Conservation (phyloP, 768 basidiomycete genomes). For the Lactarius hengduanensis region DNA sequence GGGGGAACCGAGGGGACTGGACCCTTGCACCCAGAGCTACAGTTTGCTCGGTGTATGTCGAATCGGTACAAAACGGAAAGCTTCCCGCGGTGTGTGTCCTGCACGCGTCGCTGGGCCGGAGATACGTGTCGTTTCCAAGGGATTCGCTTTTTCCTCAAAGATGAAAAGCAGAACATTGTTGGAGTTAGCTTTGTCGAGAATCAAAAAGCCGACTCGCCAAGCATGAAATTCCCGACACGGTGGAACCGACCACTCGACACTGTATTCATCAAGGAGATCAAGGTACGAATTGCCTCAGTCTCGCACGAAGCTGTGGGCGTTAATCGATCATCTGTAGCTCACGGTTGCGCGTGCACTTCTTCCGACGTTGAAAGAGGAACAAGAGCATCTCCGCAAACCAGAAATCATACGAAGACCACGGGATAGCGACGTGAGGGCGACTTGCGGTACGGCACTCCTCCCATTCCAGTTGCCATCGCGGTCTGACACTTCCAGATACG, state of each 20-base stretch:
- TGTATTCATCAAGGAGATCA: constrained; percentile 54
- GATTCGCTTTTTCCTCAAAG: constrained; percentile 76
- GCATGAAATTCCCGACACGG: constrained; percentile 58
- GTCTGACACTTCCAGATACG: constrained; percentile 56
- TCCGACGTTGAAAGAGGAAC: constrained; percentile 63
- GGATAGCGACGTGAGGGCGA: constrained; percentile 80
- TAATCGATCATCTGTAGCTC: constrained; percentile 41
- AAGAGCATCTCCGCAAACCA: constrained; percentile 53
- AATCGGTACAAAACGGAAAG: constrained; percentile 68
- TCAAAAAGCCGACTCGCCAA: constrained; percentile 54
- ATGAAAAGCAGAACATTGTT: constrained; percentile 53
- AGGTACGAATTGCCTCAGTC: constrained; percentile 44
- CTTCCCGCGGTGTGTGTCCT: constrained; percentile 80
- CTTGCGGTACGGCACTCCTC: constrained; percentile 61
- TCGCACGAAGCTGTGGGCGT: not conserved
- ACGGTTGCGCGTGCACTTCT: constrained; percentile 69
- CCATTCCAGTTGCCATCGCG: constrained; percentile 2
- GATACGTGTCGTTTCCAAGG: constrained; percentile 86
- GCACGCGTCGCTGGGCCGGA: constrained; percentile 83
- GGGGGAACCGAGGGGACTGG: constrained; percentile 33
- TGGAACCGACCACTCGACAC: constrained; percentile 64
- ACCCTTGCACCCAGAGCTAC: constrained; percentile 60
- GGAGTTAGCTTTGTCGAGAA: constrained; percentile 71
- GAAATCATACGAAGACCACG: constrained; percentile 69
- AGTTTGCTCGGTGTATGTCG: constrained; percentile 83